Evolutionary conservation across 164 flowering plant species (phyloP).

Genomic region (grape (Vitis vinifera)): DNA sequence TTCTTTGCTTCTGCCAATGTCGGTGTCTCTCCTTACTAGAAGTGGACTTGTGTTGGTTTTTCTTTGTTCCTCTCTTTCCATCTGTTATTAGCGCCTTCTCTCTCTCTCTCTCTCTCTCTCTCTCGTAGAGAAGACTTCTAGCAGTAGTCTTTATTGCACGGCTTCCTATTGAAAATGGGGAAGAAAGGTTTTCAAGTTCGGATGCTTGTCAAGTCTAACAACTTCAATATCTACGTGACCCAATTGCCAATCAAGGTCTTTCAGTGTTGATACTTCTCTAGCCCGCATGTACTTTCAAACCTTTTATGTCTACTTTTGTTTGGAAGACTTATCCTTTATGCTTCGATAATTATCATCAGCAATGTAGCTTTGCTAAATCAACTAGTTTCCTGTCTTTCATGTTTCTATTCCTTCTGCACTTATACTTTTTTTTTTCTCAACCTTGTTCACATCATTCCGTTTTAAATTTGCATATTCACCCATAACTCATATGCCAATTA

Average conservation of each 20-base stretch:
- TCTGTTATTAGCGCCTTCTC: too few species aligned
- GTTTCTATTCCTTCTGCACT: neutral
- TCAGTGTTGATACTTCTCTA: neutral
- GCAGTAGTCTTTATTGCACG: too few species aligned
- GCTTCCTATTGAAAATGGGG: too few species aligned
- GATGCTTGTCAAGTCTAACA: constrained; percentile 1
- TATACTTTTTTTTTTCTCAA: neutral
- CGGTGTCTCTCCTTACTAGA: constrained; percentile 77
- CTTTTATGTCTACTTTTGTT: neutral
- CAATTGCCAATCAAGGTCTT: neutral
- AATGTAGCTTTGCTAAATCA: neutral
- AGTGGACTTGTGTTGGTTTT: neutral
- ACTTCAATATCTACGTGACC: neutral
- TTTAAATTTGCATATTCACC: too few species aligned
- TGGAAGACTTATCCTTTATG: neutral
- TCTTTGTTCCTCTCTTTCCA: too few species aligned
- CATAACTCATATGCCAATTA: too few species aligned
- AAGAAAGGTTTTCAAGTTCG: neutral
- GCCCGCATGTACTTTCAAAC: neutral
- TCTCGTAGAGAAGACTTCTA: too few species aligned
- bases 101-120: too few species aligned
- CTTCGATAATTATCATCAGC: neutral
- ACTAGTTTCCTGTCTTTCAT: neutral
- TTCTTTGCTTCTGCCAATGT: constrained; percentile 63
- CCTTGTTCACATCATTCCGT: too few species aligned